Evolutionary conservation across 305 asterid genomes (phyloP).

Genomic region (Stenogyne calaminthoides): DNA sequence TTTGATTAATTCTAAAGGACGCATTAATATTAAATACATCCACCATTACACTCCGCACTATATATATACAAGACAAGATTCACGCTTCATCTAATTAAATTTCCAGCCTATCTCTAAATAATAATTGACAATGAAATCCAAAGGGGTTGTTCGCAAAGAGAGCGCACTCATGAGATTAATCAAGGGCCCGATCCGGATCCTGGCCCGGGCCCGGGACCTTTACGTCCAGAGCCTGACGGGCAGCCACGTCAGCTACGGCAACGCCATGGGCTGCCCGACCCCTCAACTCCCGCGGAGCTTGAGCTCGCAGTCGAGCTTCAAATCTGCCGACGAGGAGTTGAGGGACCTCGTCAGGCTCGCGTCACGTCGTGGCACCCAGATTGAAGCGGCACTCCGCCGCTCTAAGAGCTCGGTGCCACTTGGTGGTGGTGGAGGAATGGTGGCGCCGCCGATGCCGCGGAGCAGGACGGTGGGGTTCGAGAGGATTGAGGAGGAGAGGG

Average conservation of each 20-base stretch:
- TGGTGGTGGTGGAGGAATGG: neutral
- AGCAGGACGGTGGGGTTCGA: conserved; percentile 43
- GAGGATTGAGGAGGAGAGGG: conserved; percentile 55
- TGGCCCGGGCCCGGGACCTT: conserved; percentile 48
- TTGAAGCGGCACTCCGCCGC: conserved; percentile 31
- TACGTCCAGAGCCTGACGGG: conserved; percentile 45
- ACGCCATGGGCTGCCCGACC: conserved; percentile 44
- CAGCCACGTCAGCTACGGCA: conserved; percentile 40
- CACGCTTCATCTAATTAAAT: neutral
- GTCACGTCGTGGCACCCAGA: neutral
- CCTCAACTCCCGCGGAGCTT: conserved; percentile 30
- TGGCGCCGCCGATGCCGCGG: conserved; percentile 33
- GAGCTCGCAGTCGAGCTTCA: conserved; percentile 33
- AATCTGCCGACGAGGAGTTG: conserved; percentile 36
- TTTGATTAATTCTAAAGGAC: neutral
- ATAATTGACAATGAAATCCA: neutral
- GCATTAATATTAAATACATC: neutral
- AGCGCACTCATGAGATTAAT: conserved; percentile 37
- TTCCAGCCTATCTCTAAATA: neutral
- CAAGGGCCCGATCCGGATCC: conserved; percentile 43
- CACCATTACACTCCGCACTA: neutral
- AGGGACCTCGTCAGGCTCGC: conserved; percentile 49
- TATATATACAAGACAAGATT: neutral
- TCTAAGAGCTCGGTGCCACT: conserved; percentile 16
- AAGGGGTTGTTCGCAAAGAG: neutral